Evolutionary conservation across 345 rosid genomes (phyloP).

Genomic region (Camelina laxa): DNA sequence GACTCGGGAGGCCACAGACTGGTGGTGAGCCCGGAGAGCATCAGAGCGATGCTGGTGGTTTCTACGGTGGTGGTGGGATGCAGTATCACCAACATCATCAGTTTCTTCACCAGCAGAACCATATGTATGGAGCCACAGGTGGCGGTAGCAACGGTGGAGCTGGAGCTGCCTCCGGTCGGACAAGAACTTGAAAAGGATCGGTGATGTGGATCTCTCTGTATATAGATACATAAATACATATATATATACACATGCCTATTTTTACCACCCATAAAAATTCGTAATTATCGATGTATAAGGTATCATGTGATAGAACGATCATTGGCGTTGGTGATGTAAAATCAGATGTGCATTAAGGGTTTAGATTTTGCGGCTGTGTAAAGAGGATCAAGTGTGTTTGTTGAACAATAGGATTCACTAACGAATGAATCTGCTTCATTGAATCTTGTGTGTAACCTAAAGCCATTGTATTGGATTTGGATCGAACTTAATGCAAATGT

Average conservation of each 20-base stretch:
- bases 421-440: slow-evolving; percentile 35
- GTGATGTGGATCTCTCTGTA: slow-evolving; percentile 42
- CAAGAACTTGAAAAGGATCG: slow-evolving; percentile 37
- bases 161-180: slow-evolving; percentile 41
- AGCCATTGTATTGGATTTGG: slow-evolving; percentile 28
- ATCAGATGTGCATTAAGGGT: slow-evolving; percentile 36
- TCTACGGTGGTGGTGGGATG: slow-evolving; percentile 44
- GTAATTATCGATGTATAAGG: slow-evolving; percentile 18
- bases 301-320: slow-evolving; percentile 9
- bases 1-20: slow-evolving; percentile 42
- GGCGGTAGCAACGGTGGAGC: slow-evolving; percentile 32
- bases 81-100: slow-evolving; percentile 46
- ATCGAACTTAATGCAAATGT: slow-evolving; percentile 26
- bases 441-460: slow-evolving; percentile 27
- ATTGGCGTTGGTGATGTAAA: slow-evolving; percentile 29
- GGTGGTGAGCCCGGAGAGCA: slow-evolving; percentile 43
- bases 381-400: slow-evolving; percentile 37
- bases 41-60: slow-evolving; percentile 39
- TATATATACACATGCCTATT: slow-evolving; percentile 32
- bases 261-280: slow-evolving; percentile 12
- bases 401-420: slow-evolving; percentile 23
- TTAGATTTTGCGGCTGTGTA: slow-evolving; percentile 43
- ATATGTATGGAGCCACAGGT: slow-evolving; percentile 42
- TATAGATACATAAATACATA: slow-evolving; percentile 35
- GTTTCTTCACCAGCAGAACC: slow-evolving; percentile 45